phyloP scores from a whole-genome alignment of 371 early-diverging fungal genomes.

The Actinomortierella ambigua region DNA sequence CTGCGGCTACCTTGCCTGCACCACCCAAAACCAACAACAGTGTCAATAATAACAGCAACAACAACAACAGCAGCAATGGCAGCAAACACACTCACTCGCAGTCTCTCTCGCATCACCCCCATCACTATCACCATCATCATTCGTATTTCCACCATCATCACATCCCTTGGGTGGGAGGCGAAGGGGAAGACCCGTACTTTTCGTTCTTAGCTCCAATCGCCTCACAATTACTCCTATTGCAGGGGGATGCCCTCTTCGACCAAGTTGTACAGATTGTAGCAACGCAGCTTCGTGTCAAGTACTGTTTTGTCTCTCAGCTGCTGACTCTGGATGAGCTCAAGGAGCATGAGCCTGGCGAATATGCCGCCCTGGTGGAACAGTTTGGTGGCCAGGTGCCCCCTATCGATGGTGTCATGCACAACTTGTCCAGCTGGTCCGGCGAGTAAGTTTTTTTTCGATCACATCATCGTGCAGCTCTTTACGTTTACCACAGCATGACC shows the following conservation, averaged over 20 bases:
- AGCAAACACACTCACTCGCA: not conserved
- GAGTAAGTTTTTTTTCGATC: slow-evolving; percentile 17
- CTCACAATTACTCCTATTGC: slow-evolving; percentile 24
- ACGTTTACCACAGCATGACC: too few species aligned
- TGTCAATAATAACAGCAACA: too few species aligned
- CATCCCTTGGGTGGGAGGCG: slow-evolving; percentile 11
- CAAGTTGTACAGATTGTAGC: slow-evolving; percentile 26
- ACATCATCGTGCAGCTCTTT: not conserved
- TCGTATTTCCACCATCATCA: slow-evolving; percentile 1
- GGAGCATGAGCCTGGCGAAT: slow-evolving; percentile 40
- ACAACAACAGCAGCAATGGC: not conserved
- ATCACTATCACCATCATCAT: not conserved
- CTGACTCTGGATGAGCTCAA: slow-evolving; percentile 43
- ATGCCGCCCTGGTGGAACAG: slow-evolving; percentile 33
- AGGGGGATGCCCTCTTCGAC: slow-evolving; percentile 37
- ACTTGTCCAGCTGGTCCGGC: slow-evolving; percentile 41
- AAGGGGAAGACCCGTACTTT: slow-evolving; percentile 31
- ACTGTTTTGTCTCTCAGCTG: slow-evolving; percentile 36
- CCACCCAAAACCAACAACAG: not conserved
- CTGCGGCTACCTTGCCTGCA: too few species aligned
- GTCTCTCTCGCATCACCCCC: not conserved
- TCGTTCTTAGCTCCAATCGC: slow-evolving; percentile 36
- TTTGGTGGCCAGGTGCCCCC: slow-evolving; percentile 43
- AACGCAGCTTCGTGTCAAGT: slow-evolving; percentile 31
- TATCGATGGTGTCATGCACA: slow-evolving; percentile 44